These are phyloP conservation scores for Corrigiola litoralis DNA, from an alignment of 179 eudicot species.

Conservation along the genomic window DNA sequence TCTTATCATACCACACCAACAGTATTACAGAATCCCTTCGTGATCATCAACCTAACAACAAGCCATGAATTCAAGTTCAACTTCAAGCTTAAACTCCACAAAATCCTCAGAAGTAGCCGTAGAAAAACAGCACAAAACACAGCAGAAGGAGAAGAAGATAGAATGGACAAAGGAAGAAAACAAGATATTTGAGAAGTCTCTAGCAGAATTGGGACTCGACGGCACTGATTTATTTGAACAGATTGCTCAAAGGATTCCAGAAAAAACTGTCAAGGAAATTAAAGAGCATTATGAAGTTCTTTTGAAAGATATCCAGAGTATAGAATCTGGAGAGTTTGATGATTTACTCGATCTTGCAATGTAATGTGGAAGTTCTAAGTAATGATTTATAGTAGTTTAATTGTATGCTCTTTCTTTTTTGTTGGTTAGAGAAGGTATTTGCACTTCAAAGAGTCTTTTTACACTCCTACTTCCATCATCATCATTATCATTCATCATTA, in stretches of 20 bases:
- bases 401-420: neutral
- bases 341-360: neutral
- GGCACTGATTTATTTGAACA: neutral
- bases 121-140: neutral
- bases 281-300: slow-evolving; percentile 17
- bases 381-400: neutral
- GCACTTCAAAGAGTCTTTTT: too few species aligned
- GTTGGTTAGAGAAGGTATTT: too few species aligned
- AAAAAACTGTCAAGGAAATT: slow-evolving; percentile 12
- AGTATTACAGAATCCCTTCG: too few species aligned
- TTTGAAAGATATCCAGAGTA: slow-evolving; percentile 3
- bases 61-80: slow-evolving; percentile 11
- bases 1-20: neutral
- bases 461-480: too few species aligned
- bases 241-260: slow-evolving; percentile 11
- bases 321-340: slow-evolving; percentile 18
- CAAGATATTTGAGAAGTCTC: slow-evolving; percentile 14
- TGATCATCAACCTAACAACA: too few species aligned
- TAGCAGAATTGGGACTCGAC: slow-evolving; percentile 11
- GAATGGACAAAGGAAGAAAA: slow-evolving; percentile 22
- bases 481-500: too few species aligned
- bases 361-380: neutral
- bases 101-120: neutral
- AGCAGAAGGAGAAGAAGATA: neutral
- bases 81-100: slow-evolving; percentile 2